Evolutionary conservation across 2,329 filamentous ascomycete species (phyloP).

Genomic region (Epichloe sibirici): DNA sequence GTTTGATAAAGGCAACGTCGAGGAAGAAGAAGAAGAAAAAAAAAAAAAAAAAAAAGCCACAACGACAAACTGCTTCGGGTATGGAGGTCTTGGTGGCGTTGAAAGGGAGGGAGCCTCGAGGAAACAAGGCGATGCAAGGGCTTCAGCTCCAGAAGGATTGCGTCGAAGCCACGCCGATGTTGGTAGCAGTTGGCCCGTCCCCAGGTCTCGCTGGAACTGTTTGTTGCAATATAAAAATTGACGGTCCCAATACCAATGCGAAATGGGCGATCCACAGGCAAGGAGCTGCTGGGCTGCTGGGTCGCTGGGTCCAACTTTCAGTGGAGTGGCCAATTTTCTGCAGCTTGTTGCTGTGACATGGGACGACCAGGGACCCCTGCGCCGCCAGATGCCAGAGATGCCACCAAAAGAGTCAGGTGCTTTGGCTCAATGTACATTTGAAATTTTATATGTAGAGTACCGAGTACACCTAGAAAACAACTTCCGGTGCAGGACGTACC

Average conservation of each 20-base stretch:
- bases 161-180: not conserved
- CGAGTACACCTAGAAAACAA: not conserved
- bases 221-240: not conserved
- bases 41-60: not conserved
- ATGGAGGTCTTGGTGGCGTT: not conserved
- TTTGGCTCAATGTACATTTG: no score
- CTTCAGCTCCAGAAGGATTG: not conserved
- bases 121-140: not conserved
- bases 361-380: conserved; percentile 1
- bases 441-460: no score
- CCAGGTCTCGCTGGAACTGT: not conserved
- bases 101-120: not conserved
- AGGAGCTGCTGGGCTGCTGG: not conserved
- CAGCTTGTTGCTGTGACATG: conserved; percentile 4
- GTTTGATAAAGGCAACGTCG: not conserved
- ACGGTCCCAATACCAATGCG: not conserved
- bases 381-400: not conserved
- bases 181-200: not conserved
- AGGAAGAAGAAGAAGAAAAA: not conserved
- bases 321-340: conserved; percentile 6
- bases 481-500: no score
- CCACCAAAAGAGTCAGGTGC: not conserved
- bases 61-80: not conserved
- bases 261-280: conserved; percentile 5
- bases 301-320: conserved; percentile 2